Evolutionary conservation across 768 basidiomycete genomes (phyloP), one percentile per base, ranked within the genome.

Genomic region (Rhodosporidiobolus sp.): DNA sequence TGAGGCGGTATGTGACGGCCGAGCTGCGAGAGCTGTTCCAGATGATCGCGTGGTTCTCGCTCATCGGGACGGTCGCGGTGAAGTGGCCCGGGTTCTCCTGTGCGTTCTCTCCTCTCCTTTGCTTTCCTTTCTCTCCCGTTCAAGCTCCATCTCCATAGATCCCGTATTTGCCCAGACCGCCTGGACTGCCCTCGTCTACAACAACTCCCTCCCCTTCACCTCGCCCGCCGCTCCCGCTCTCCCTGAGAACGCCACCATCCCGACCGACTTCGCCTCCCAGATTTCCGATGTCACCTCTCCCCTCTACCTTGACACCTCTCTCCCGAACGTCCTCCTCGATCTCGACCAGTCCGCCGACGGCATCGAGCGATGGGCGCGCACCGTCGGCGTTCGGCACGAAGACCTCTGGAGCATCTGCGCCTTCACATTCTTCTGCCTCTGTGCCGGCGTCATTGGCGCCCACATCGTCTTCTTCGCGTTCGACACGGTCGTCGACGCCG

Each of bases 31-130:
- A 99, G 80, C 86, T 99, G 62, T 86, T 97, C 61, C 90, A 92
- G 80, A 92, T 94, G 78, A 90, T 94, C 0, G 94, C 96, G 76
- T 97, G 91, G 90, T 91, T 90, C 80, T 86, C 91, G 52, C 77
- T 89, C 45, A 83, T 99, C 22, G 88, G 88, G 45, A 94, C 96
- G 90, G 88, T 98, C 65, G 92, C 95, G 46, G 92, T 98, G 30
- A 86, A 91, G 79, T 99, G 95, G 95, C 95, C 96, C 0, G 84
- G 85, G 24, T 97, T 94, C 80, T 86, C 89, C 71, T 98, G 94
- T 94, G 77, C 76, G 90, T 85, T n/a, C 28, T 17, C 22, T 14
- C 53, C 5, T n/a, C 17, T 24, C 10, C 50, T 38, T 38, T 32
- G 5, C 50, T 61, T 16, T 48, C 56, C 62, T 28, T 65, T 66